Percentiles rank a stretch among this genome's conserved stretches.
Conservation (phyloP, 1,139 yeast genomes). For the Pichia sp. region DNA sequence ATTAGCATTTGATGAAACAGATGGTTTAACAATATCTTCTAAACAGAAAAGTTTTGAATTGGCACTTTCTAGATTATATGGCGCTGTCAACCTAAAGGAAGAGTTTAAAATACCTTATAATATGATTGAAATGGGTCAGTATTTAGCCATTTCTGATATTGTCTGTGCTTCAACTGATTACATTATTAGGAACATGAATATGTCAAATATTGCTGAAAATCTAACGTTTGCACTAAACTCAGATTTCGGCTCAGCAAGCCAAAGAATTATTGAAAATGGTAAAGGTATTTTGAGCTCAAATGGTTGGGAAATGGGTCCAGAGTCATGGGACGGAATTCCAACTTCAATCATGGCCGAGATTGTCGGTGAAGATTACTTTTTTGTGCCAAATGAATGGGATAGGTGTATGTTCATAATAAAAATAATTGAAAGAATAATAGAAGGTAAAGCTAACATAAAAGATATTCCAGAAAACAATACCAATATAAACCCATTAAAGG, state of each 20-base stretch:
- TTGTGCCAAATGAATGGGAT: conserved; percentile 48
- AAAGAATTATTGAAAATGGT: conserved; percentile 38
- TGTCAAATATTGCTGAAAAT: conserved; percentile 32
- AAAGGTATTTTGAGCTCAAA: conserved; percentile 40
- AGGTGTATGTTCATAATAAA: conserved; percentile 40
- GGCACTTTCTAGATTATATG: conserved; percentile 40
- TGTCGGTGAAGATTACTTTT: conserved; percentile 42
- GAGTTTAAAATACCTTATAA: conserved; percentile 31
- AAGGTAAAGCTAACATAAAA: conserved; percentile 7
- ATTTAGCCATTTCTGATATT: conserved; percentile 38
- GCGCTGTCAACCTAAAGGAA: conserved; percentile 31
- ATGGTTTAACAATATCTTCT: not conserved
- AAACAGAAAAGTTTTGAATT: conserved; percentile 41
- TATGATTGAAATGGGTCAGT: conserved; percentile 42
- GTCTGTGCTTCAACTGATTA: conserved; percentile 38
- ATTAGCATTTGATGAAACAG: conserved; percentile 35
- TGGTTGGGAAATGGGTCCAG: conserved; percentile 40
- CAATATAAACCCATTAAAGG: conserved; percentile 20
- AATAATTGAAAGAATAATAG: conserved; percentile 32
- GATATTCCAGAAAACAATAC: conserved; percentile 16
- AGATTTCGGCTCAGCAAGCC: conserved; percentile 41
- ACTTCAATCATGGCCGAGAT: conserved; percentile 36
- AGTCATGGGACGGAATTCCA: conserved; percentile 43
- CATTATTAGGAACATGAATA: conserved; percentile 31
- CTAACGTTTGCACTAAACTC: conserved; percentile 37